Base-by-base conservation (phyloP, 495 filamentous ascomycete species). In the Daldinia vernicosa region DNA sequence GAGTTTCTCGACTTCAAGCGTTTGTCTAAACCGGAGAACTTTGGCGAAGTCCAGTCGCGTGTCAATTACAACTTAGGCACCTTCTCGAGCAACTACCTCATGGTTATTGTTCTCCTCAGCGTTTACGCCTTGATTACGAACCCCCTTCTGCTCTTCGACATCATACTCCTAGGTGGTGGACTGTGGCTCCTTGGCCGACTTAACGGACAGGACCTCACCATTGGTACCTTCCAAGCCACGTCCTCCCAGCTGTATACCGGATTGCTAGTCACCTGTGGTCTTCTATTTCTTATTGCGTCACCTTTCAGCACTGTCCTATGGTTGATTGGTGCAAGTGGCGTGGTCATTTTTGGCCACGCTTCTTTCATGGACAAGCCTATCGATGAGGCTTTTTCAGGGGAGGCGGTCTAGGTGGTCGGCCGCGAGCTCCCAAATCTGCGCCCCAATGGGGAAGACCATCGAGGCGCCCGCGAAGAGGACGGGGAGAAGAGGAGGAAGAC, bases 371-470 rank as follows among this genome's bases (percentile, higher is more conserved):
- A 99, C 82, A 97, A 97, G 86, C 95, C 95, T 39, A 97, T 98
- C 86, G 95, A 98, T 89, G 94, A 95, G 94, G 94, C 95, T 99
- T 99, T 99, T 98, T 99, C 96, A 88, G 95, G 97, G 95, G 96
- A 98, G 95, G 95, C 94, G 94, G 94, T 98, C 92, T 98, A 98
- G 90, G 88, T 94, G 94, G 94, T 97, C 94, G 94, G 92, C 94
- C 93, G 93, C 94, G 92, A 96, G 88, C 93, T 97, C 94, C 93
- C 90, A 89, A 93, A 88, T 85, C 86, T 91, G 90, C 89, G 92
- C 92, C 92, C 92, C 89, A 83, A 91, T 92, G 93, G 94, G 94
- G 93, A 97, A 97, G 94, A 97, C 93, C 93, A 94, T 90, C 92
- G 74, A 88, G 91, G 91, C 91, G 90, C 87, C 88, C 86, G 82